phyloP scores from a whole-genome alignment of 2,329 filamentous ascomycete species.

The Cladophialophora psammophila region DNA sequence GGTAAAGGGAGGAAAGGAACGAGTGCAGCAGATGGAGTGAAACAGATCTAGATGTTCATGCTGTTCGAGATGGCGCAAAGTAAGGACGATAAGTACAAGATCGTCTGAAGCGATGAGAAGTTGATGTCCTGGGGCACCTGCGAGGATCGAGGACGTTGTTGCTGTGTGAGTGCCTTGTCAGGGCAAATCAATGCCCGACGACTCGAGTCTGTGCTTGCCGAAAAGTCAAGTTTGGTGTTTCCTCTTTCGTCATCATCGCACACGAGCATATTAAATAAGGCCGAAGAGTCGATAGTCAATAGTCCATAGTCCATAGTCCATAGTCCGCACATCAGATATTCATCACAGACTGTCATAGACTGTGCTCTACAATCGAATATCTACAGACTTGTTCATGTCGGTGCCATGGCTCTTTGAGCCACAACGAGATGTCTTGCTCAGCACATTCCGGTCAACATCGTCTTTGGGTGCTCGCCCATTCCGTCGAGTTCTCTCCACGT shows the following conservation, averaged over 20 bases:
- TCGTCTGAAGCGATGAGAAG: background rate
- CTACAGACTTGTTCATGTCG: conserved; percentile 4
- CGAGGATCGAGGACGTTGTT: background rate
- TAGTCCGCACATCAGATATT: background rate
- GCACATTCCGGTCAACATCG: background rate
- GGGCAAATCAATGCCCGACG: background rate
- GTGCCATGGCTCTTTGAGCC: background rate
- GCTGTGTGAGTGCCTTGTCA: background rate
- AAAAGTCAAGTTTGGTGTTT: conserved; percentile 22
- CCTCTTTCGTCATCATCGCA: conserved; percentile 27
- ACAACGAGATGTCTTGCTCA: background rate
- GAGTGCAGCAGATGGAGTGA: background rate
- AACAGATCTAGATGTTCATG: conserved; percentile 5
- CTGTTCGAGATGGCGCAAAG: background rate
- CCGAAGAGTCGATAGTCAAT: too few species aligned
- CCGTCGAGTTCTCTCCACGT: background rate
- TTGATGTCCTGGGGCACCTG: background rate
- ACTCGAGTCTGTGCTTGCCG: background rate
- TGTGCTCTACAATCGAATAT: background rate
- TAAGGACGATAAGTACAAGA: background rate
- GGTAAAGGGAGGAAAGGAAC: conserved; percentile 33
- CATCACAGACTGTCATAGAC: background rate
- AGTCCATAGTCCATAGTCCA: background rate
- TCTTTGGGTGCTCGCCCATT: too few species aligned
- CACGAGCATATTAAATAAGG: too few species aligned